Evolutionary conservation across 108 stramenopile genomes (phyloP).

Genomic region (Conticribra guillardii): DNA sequence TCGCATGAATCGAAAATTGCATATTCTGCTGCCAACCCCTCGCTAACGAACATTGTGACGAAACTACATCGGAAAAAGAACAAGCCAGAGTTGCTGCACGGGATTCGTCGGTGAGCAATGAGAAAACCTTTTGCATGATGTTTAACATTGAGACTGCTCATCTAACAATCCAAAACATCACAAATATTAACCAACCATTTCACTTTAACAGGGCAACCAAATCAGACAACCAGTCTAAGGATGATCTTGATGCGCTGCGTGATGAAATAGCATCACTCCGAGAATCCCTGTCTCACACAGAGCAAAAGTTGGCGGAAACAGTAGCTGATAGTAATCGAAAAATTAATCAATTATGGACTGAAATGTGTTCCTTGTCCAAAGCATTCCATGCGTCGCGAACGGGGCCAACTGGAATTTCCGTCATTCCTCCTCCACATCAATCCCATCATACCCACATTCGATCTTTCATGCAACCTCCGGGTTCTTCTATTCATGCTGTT

Average conservation of each 20-base stretch:
- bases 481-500: neutral
- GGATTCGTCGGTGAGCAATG: slow-evolving; percentile 61
- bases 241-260: slow-evolving; percentile 67
- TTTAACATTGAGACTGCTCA: no score
- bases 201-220: slow-evolving; percentile 72
- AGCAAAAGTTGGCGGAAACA: slow-evolving; percentile 41
- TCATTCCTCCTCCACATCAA: neutral
- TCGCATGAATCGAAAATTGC: no score
- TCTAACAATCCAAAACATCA: no score
- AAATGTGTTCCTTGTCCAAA: slow-evolving; percentile 8
- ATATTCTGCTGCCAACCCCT: no score
- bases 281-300: slow-evolving; percentile 6
- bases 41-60: no score
- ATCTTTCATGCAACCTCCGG: neutral
- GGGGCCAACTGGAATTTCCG: slow-evolving; percentile 25
- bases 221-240: slow-evolving; percentile 70
- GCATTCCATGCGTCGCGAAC: slow-evolving; percentile 47
- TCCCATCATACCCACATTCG: neutral
- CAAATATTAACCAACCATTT: neutral
- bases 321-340: slow-evolving; percentile 49
- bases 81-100: slow-evolving; percentile 64
- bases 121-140: no score
- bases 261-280: slow-evolving; percentile 46
- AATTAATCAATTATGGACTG: slow-evolving; percentile 56
- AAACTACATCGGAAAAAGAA: no score